Evolutionary conservation across 257 asterid genomes (phyloP).

Genomic region (Fraxinus excelsior): DNA sequence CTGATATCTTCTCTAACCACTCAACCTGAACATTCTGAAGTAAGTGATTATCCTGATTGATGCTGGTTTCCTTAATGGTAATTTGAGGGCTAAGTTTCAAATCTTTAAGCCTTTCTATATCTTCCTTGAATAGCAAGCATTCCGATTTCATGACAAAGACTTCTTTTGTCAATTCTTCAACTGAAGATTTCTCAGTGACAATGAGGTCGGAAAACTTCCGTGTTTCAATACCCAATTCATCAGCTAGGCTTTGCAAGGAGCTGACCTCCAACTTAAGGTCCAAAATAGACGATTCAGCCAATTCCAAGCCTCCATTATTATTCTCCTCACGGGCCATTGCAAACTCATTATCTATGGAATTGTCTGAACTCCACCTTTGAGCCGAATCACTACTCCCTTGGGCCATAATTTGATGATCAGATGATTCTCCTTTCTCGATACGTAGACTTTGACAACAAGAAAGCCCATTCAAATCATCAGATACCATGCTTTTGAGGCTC

Average conservation of each 20-base stretch:
- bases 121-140: constrained; percentile 67
- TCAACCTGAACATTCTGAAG: constrained; percentile 42
- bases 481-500: constrained; percentile 45
- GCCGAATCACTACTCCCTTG: constrained; percentile 53
- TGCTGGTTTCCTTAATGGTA: constrained; percentile 30
- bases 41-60: constrained; percentile 37
- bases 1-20: constrained; percentile 53
- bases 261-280: constrained; percentile 79
- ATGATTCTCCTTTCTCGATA: constrained; percentile 48
- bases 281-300: constrained; percentile 72
- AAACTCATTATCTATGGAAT: constrained; percentile 60
- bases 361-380: constrained; percentile 62
- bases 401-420: constrained; percentile 46
- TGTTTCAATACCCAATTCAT: constrained; percentile 71
- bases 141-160: constrained; percentile 68
- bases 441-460: constrained; percentile 47
- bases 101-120: constrained; percentile 48
- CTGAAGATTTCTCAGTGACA: constrained; percentile 63
- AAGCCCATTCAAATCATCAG: constrained; percentile 45
- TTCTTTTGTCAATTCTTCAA: constrained; percentile 64
- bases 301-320: constrained; percentile 66
- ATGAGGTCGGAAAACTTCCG: constrained; percentile 56
- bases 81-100: constrained; percentile 51
- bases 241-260: constrained; percentile 73
- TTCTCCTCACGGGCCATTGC: constrained; percentile 71